Evolutionary conservation across 2,329 filamentous ascomycete genomes (phyloP).

Genomic region (Leptodontidium sp.): DNA sequence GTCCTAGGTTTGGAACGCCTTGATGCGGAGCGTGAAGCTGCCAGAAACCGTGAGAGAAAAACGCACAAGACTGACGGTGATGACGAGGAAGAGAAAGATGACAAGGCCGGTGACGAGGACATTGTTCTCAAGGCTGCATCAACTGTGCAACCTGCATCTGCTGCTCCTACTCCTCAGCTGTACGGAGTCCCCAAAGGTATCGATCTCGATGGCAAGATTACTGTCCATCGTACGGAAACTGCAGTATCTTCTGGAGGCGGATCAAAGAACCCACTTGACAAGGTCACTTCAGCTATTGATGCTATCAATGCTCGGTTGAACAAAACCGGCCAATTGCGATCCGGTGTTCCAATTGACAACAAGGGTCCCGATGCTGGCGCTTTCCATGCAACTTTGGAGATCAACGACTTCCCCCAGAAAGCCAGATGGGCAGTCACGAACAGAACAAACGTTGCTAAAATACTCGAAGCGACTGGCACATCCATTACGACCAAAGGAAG

Average conservation of each 20-base stretch:
- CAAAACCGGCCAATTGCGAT: slow-evolving; percentile 86
- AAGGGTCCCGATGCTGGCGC: slow-evolving; percentile 97
- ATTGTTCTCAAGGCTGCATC: slow-evolving; percentile 74
- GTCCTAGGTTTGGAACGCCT: slow-evolving; percentile 73
- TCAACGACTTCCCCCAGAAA: slow-evolving; percentile 99
- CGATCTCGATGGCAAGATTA: slow-evolving; percentile 73
- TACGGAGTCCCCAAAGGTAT: slow-evolving; percentile 61
- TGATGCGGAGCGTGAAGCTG: slow-evolving; percentile 88
- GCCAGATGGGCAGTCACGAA: slow-evolving; percentile 99
- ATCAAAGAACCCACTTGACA: slow-evolving; percentile 76
- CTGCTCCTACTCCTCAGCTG: slow-evolving; percentile 47
- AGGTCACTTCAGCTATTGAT: slow-evolving; percentile 88
- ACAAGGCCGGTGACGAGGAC: slow-evolving; percentile 73
- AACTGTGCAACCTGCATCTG: slow-evolving; percentile 67
- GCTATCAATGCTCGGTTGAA: slow-evolving; percentile 91
- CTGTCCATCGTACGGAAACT: slow-evolving; percentile 74
- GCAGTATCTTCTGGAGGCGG: slow-evolving; percentile 48
- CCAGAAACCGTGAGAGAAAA: slow-evolving; percentile 85
- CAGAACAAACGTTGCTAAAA: slow-evolving; percentile 97
- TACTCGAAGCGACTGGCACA: slow-evolving; percentile 91
- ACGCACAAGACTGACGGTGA: slow-evolving; percentile 89
- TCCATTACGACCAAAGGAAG: slow-evolving; percentile 98
- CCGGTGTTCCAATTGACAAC: slow-evolving; percentile 96
- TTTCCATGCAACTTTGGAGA: slow-evolving; percentile 96
- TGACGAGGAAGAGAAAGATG: slow-evolving; percentile 79